Evolutionary conservation across 2,329 filamentous ascomycete species (phyloP), one percentile per base, ranked within the genome.

Genomic region (Neofusicoccum parvum): DNA sequence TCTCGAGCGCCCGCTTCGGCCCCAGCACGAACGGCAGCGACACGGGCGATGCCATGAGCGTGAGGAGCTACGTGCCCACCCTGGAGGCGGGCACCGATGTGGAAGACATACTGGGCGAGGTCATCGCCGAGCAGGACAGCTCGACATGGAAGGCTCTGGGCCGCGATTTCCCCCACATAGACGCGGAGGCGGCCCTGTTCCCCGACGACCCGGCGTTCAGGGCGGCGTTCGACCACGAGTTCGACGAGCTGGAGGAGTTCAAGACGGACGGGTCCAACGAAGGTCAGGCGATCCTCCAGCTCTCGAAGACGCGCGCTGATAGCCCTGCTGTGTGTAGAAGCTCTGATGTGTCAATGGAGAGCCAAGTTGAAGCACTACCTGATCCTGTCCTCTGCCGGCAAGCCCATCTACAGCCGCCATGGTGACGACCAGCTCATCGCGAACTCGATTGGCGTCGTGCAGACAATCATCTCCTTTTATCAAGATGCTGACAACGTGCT

Each of bases 381-480:
- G 79, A 96, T 99, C 72, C 82, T 99, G 1, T 98, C 95, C 2
- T 94, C 93, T 14, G 94, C 96, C 10, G 95, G 95, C 20, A 99
- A 99, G 76, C 96, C 95, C 11, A 96, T 99, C 56, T 99, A 94
- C 84, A 98, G 93, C 73, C 87, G 96, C 56, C 94, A 99, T 75
- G 95, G 96, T 46, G 92, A 97, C 71, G 86, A 96, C 69, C 88
- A 90, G 64, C 82, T 98, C 49, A 92, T 98, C 74, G 97, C 96
- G 72, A 91, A 91, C 59, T 97, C 95, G 72, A 94, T 98, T 76
- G 95, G 95, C 46, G 90, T 99, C 17, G 90, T 97, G 1, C 95
- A 98, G 76, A 99, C 95, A 49, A 94, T 99, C 71, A 97, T 99
- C 68, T 98, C 95, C 1, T 97, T 97, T 75, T 98, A 96, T 74